Percentiles rank a stretch among this genome's conserved stretches.
Evolutionary conservation across 2,329 filamentous ascomycete genomes (phyloP).

Genomic region (Alternaria arborescens): DNA sequence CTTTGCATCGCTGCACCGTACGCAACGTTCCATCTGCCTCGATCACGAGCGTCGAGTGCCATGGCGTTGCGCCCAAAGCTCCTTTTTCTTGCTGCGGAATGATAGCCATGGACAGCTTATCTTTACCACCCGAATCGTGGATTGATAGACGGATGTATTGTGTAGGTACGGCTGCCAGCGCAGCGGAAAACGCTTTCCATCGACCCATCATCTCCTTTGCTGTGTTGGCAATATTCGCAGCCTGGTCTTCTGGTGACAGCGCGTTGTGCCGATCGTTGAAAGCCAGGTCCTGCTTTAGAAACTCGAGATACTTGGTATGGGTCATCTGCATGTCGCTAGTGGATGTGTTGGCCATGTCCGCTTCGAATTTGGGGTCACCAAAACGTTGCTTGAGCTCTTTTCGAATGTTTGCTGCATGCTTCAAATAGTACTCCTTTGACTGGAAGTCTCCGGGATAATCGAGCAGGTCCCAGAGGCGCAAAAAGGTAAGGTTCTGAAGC

Average conservation of each 20-base stretch:
- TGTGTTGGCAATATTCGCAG: slow-evolving; percentile 31
- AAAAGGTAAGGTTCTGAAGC: slow-evolving; percentile 30
- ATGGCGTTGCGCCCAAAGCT: slow-evolving; percentile 35
- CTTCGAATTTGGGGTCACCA: slow-evolving; percentile 35
- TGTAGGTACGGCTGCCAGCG: slow-evolving; percentile 29
- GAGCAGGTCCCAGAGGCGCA: slow-evolving; percentile 32
- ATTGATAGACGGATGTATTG: slow-evolving; percentile 43
- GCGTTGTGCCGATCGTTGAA: slow-evolving; percentile 27
- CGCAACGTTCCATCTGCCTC: slow-evolving; percentile 33
- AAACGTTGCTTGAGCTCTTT: slow-evolving; percentile 32
- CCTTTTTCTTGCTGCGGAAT: slow-evolving; percentile 33
- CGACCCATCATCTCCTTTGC: slow-evolving; percentile 45
- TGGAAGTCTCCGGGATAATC: slow-evolving; percentile 25
- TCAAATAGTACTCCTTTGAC: slow-evolving; percentile 34
- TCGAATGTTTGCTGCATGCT: slow-evolving; percentile 36
- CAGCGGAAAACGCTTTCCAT: slow-evolving; percentile 38
- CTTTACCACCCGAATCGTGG: slow-evolving; percentile 41
- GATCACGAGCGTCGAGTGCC: slow-evolving; percentile 34
- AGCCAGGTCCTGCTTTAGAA: slow-evolving; percentile 34
- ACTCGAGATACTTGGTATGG: slow-evolving; percentile 41
- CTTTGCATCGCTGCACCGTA: slow-evolving; percentile 27
- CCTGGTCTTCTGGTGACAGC: slow-evolving; percentile 27
- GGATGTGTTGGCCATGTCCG: slow-evolving; percentile 43
- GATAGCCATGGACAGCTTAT: slow-evolving; percentile 42
- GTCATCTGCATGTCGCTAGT: slow-evolving; percentile 40